Evolutionary conservation across 2,329 filamentous ascomycete genomes (phyloP), one percentile per base, ranked within the genome.

Genomic region (Monilinia laxa): DNA sequence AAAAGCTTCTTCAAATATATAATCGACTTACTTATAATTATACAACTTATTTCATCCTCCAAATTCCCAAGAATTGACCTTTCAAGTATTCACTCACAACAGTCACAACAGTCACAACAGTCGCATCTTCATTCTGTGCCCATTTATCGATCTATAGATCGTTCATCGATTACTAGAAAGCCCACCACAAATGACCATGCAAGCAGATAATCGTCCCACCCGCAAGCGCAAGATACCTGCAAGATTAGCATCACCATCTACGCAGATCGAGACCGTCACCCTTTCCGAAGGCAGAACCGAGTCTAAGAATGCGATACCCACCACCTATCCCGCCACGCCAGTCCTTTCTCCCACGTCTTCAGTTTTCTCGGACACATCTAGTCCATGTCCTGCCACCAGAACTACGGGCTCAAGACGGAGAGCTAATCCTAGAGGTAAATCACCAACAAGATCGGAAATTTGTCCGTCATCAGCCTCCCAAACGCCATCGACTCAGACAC

Each of bases 401-500:
- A 45, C 9, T 5, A 9, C 4, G 3, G 56, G 56, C 11, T n/a
- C 4, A n/a, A 7, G 4, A 2, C 28, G 56, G 38, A 58, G 56
- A n/a, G 12, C 28, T 2, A 7, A 28, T 0, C 4, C 6, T 1
- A 28, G 18, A 10, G 23, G n/a, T 18, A 58, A 4, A 2, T 58
- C 42, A 11, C 38, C 35, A 6, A 7, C 14, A 11, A 42, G 14
- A 25, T n/a, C 35, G 6, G n/a, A 57, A 11, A 10, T 3, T 2
- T n/a, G 23, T 25, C 0, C 4, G 5, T 23, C 7, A 2, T 9
- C 54, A 0, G 31, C 12, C 38, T n/a, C 23, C 14, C 12, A n/a
- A 23, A 1, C 20, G 14, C 54, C 38, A 12, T 5, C 35, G 23
- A 4, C 1, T 25, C 23, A 3, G 16, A 11, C 11, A 3, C 55